Base-by-base conservation (phyloP, 805 yeast genomes). In the Komagataella phaffii region DNA sequence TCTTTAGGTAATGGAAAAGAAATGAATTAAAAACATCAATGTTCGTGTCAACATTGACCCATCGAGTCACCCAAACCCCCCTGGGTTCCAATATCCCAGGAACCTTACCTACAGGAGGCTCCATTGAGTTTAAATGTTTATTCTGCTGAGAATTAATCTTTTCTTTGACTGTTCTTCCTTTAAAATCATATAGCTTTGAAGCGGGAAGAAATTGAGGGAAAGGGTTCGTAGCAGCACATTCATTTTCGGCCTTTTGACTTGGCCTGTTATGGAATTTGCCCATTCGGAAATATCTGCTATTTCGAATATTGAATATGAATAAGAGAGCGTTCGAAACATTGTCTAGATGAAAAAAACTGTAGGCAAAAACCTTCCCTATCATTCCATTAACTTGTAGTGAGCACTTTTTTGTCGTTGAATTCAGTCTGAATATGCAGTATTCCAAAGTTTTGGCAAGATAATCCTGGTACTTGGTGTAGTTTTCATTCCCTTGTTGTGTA, bases 321-420 rank as follows among this genome's bases (percentile, higher is more conserved):
- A 80, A 60, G 44, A 82, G 61, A 1, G 83, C 82, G 50, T 71
- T 71, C 17, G 84, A 77, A 3, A 83, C 74, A 24, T 75, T 71
- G 0, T 81, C 80, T 3, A 82, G 64, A 54, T 72, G 66, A 61
- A 76, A 75, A 55, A 74, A 85, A 3, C 80, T 68, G 59, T 80
- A 78, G 1, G 89, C 89, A 61, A 85, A 75, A 3, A 81, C 74
- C 58, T 85, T 84, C 5, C 91, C 91, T 10, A 80, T 68, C 57
- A 84, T 83, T 3, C 88, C 88, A 19, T 79, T 71, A 18, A 76
- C 64, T 5, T 83, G 71, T n/a, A 80, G 63, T 0, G 86, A 72
- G 10, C 40, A 30, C 10, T 30, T 30, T 8, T 81, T 67, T 21
- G 70, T 70, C 55, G 81, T 81, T 52, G 72, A 58, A 49, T 71